Evolutionary conservation across 2,329 filamentous ascomycete genomes (phyloP).

Genomic region (Myriosclerotinia scirpicola): DNA sequence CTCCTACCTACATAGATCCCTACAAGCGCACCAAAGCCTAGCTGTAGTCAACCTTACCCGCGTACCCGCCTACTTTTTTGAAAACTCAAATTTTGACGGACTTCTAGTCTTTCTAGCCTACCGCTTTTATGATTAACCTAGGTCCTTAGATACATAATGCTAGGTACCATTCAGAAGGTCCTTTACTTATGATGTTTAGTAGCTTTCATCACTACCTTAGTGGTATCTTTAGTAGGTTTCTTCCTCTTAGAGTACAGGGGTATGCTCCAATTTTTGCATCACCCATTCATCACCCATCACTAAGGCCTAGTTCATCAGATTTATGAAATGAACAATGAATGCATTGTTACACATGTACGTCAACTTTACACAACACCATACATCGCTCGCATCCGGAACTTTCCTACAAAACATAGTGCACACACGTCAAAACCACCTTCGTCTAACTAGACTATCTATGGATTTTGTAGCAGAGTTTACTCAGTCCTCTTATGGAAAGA

Average conservation of each 20-base stretch:
- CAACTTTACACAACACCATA: not conserved
- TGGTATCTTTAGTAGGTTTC: not conserved
- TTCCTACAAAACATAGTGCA: conserved; percentile 15
- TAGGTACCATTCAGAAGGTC: not conserved
- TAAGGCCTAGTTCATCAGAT: conserved; percentile 9
- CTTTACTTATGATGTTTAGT: not conserved
- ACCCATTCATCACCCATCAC: not conserved
- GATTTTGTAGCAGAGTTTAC: conserved; percentile 13
- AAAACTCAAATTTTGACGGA: conserved; percentile 9
- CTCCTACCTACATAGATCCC: not conserved
- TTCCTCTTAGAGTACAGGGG: not conserved
- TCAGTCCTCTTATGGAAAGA: conserved; percentile 8
- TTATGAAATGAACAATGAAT: conserved; percentile 12
- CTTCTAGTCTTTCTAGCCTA: conserved; percentile 8
- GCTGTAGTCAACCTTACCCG: conserved; percentile 14
- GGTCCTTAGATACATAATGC: not conserved
- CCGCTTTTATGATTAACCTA: not conserved
- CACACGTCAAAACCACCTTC: conserved; percentile 17
- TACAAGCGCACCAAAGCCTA: not conserved
- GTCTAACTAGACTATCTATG: conserved; percentile 11
- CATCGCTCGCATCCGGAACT: not conserved
- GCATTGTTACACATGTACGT: not conserved
- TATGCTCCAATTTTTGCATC: not conserved
- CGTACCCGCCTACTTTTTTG: conserved; percentile 14
- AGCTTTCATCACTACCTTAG: not conserved